These are phyloP conservation scores for Arabidopsis suecica DNA, from an alignment of 345 rosid species.

Conservation along the genomic window DNA sequence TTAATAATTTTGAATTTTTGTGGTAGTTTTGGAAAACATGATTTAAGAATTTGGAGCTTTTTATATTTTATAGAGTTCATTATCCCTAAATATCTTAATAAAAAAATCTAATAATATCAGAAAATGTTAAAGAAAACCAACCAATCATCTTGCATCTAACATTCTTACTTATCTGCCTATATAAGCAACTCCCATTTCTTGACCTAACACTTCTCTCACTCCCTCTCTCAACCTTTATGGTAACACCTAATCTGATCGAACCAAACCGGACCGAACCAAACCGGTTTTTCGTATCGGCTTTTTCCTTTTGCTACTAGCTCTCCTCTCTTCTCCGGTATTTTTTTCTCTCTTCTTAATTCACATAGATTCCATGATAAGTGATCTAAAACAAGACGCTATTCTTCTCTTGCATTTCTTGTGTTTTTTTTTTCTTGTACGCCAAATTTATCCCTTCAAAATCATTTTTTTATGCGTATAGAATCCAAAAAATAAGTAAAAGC, in stretches of 20 bases:
- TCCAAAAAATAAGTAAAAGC: background rate
- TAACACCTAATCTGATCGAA: background rate
- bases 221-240: background rate
- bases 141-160: slow-evolving; percentile 32
- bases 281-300: background rate
- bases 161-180: slow-evolving; percentile 36
- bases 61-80: background rate
- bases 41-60: background rate
- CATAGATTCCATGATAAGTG: slow-evolving; percentile 15
- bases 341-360: slow-evolving; percentile 27
- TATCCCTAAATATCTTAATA: background rate
- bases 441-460: background rate
- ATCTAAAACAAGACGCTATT: background rate
- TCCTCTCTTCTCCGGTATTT: slow-evolving; percentile 10
- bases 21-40: background rate
- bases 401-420: background rate
- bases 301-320: background rate
- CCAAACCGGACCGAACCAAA: slow-evolving; percentile 11
- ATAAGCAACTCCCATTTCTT: slow-evolving; percentile 22
- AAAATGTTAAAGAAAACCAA: background rate
- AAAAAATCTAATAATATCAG: background rate
- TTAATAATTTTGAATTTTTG: background rate
- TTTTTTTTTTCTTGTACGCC: background rate
- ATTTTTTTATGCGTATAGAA: background rate
- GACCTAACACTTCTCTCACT: slow-evolving; percentile 13